phyloP scores from a whole-genome alignment of 345 rosid genomes.

The Xanthoceras sorbifolium region DNA sequence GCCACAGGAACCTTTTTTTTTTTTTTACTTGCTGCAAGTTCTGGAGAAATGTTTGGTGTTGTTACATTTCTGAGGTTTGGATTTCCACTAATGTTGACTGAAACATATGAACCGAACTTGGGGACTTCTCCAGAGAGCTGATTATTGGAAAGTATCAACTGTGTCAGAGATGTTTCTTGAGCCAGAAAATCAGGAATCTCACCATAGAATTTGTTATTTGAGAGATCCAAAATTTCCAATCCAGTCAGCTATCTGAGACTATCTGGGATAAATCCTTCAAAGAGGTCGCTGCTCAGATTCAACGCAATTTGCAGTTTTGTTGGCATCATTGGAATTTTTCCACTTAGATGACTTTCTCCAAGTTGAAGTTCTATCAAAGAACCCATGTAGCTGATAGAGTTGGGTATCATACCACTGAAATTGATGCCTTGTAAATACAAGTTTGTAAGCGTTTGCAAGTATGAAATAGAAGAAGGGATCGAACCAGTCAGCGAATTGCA shows the following conservation, averaged over 20 bases:
- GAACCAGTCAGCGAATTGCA: constrained; percentile 58
- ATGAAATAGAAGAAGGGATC: constrained; percentile 58
- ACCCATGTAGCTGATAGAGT: constrained; percentile 26
- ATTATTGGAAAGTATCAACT: constrained; percentile 63
- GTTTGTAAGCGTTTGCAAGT: constrained; percentile 34
- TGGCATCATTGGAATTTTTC: constrained; percentile 65
- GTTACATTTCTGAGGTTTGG: constrained; percentile 16
- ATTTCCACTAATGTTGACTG: constrained; percentile 44
- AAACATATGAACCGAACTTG: constrained; percentile 27
- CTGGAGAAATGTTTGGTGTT: neutral
- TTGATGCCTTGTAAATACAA: constrained; percentile 60
- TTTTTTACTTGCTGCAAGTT: constrained; percentile 9
- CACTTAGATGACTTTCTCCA: constrained; percentile 57
- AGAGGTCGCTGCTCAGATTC: constrained; percentile 70
- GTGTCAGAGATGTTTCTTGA: constrained; percentile 37
- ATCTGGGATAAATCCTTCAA: constrained; percentile 51
- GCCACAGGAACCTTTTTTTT: too few relatives aligned
- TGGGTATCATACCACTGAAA: constrained; percentile 63
- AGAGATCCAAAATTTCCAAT: constrained; percentile 78
- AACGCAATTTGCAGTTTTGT: constrained; percentile 59
- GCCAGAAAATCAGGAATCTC: constrained; percentile 39
- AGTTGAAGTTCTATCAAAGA: constrained; percentile 71
- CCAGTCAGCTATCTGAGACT: constrained; percentile 31
- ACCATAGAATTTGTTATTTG: constrained; percentile 59
- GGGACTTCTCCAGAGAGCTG: constrained; percentile 54